These are phyloP conservation scores for Phytomonas sp. DNA, from an alignment of 208 protist genomes.

Conservation along the genomic window DNA sequence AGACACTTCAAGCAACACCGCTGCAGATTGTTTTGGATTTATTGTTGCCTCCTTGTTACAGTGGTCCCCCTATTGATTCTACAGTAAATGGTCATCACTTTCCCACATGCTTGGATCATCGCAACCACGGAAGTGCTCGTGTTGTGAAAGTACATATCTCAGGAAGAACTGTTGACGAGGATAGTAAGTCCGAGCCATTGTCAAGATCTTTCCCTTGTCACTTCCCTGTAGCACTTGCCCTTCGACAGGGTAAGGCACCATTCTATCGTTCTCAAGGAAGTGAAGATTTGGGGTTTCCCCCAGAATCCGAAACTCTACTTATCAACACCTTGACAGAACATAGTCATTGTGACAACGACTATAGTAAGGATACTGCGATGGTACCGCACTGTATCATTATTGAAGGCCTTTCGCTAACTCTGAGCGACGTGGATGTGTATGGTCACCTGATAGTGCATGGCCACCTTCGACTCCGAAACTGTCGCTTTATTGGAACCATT, in stretches of 20 bases:
- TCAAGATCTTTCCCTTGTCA: neutral
- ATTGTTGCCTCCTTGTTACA: neutral
- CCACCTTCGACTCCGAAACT: slow-evolving; percentile 36
- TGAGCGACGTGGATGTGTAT: slow-evolving; percentile 40
- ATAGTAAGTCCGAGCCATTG: neutral
- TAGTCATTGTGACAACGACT: neutral
- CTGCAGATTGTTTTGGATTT: neutral
- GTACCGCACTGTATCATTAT: slow-evolving; percentile 23
- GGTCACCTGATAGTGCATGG: slow-evolving; percentile 49
- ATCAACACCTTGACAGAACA: neutral
- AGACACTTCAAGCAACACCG: neutral
- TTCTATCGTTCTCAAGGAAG: neutral
- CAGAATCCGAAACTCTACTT: neutral
- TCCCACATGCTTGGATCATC: neutral
- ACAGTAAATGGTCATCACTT: neutral
- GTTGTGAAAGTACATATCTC: neutral
- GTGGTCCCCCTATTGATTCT: neutral
- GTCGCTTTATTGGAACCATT: slow-evolving; percentile 48
- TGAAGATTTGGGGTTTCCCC: neutral
- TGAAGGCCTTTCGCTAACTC: slow-evolving; percentile 26
- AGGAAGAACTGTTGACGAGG: neutral
- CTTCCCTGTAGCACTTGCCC: neutral
- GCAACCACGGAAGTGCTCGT: neutral
- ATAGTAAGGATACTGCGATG: neutral
- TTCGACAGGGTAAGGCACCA: neutral